These are phyloP conservation scores for Piedraia hortae DNA, from an alignment of 2,329 filamentous ascomycete species.

Conservation along the genomic window DNA sequence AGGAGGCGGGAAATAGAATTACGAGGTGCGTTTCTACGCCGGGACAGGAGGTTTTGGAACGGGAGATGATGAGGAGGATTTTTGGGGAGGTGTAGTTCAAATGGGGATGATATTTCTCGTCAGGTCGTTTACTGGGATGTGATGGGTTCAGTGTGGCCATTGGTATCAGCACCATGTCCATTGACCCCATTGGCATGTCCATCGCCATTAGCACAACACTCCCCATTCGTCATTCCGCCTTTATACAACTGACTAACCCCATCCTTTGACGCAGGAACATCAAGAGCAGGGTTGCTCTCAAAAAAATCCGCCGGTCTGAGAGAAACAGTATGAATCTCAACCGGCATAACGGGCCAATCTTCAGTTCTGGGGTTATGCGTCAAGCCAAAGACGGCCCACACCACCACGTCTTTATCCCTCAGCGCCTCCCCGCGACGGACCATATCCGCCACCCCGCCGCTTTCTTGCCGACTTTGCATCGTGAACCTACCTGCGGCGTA, in stretches of 20 bases:
- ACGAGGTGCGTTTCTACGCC: constrained; percentile 43
- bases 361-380: constrained; percentile 25
- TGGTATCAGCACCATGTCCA: too few species aligned
- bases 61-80: constrained; percentile 7
- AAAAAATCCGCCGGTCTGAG: background rate
- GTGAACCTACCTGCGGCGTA: constrained; percentile 23
- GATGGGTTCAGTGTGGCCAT: too few species aligned
- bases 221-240: too few species aligned
- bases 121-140: too few species aligned
- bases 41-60: constrained; percentile 25
- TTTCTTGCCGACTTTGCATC: constrained; percentile 18
- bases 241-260: background rate
- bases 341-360: constrained; percentile 24
- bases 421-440: background rate
- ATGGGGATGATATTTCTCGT: too few species aligned
- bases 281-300: constrained; percentile 27
- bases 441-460: constrained; percentile 14
- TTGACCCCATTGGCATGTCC: too few species aligned
- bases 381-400: constrained; percentile 23
- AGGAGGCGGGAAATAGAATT: constrained; percentile 49
- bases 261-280: constrained; percentile 8
- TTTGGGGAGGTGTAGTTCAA: too few species aligned
- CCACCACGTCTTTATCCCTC: constrained; percentile 17
- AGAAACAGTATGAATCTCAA: constrained; percentile 9
- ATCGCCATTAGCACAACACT: too few species aligned